These are phyloP conservation scores for Cardamine occulta DNA, from an alignment of 345 rosid genomes.

Conservation along the genomic window DNA sequence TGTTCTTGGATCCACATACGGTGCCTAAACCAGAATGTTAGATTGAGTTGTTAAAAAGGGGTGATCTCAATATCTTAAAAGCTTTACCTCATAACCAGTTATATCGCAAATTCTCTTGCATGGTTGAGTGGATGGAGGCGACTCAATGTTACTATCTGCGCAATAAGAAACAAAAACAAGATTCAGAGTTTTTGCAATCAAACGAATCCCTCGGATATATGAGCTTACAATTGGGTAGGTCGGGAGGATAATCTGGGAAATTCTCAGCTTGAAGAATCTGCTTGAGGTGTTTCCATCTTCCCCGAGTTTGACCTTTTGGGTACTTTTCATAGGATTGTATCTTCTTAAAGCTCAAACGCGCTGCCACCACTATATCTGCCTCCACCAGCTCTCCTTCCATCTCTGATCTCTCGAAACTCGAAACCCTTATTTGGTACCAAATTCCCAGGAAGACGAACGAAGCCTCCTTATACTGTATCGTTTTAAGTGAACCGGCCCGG, in stretches of 20 bases:
- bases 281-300: conserved; percentile 95
- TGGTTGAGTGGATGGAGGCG: conserved; percentile 88
- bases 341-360: conserved; percentile 73
- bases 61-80: background rate
- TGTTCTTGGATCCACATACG: conserved; percentile 82
- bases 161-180: background rate
- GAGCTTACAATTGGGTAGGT: conserved; percentile 66
- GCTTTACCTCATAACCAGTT: conserved; percentile 82
- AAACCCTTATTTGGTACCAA: background rate
- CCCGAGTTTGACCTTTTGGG: conserved; percentile 84
- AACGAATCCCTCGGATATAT: background rate
- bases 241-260: conserved; percentile 58
- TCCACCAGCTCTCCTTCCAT: conserved; percentile 68
- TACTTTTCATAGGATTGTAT: conserved; percentile 72
- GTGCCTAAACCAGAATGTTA: conserved; percentile 49
- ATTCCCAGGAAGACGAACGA: background rate
- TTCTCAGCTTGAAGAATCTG: conserved; percentile 91
- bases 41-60: background rate
- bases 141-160: conserved; percentile 81
- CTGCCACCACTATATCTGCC: conserved; percentile 75
- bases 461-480: background rate
- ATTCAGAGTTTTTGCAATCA: background rate
- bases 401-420: conserved; percentile 4
- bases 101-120: conserved; percentile 82
- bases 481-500: conserved; percentile 10